Evolutionary conservation across 345 rosid genomes (phyloP), one percentile per base, ranked within the genome.

Genomic region (Erucastrum elatum): DNA sequence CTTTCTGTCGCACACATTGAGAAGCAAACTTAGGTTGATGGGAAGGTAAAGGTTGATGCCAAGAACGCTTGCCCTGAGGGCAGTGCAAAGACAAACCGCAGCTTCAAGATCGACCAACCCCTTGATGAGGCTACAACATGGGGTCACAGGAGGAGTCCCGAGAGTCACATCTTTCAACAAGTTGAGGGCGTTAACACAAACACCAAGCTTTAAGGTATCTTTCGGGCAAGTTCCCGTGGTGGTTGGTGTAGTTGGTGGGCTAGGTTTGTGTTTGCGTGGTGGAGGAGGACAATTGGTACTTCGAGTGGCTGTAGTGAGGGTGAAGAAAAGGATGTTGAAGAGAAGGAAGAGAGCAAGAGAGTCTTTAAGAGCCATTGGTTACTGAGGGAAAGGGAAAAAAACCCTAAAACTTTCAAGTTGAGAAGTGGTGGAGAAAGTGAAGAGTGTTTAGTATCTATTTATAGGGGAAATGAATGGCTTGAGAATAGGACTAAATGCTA

Each of bases 61-160:
- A 64, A 88, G 84, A 44, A 87, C 74, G 34, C 80, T 87, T 71
- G 81, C 86, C 74, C 46, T 85, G 1, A 88, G 71, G 37, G 84
- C 86, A 27, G 88, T 84, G 86, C 89, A 88, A 61, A 88, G 88
- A 85, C 90, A 88, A 78, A 78, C 56, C 8, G 88, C 87, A 58
- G 86, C 88, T 65, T 88, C 90, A 44, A 87, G 82, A 70, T 80
- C 92, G 4, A 27, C 86, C 68, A 88, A 84, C 10, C 84, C 85
- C 34, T 75, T 2, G 15, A 88, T 64, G 58, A 84, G 80, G 31
- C 80, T 12, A 29, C 90, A 88, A 64, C 90, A 85, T 5, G 86
- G 81, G 3, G 67, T 53, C 58, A 75, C 83, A 0, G 90, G 88
- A n/a, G 90, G 88, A 13, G 66, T 68, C 0, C 84, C 88, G 12